Evolutionary conservation across 257 asterid genomes (phyloP).

Genomic region (Rehmannia glutinosa): DNA sequence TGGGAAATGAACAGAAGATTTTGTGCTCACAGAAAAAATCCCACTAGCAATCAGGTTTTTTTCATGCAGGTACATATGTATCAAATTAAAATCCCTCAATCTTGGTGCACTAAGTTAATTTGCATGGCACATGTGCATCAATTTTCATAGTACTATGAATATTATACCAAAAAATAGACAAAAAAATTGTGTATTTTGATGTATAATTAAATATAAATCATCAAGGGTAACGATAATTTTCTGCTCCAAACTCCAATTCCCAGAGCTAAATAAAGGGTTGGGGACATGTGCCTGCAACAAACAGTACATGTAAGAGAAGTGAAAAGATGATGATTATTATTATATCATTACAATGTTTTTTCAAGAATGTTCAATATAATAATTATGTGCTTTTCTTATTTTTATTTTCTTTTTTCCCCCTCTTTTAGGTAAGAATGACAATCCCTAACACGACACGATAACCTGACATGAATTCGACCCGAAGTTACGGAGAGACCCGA

Average conservation of each 20-base stretch:
- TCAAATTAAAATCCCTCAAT: no score
- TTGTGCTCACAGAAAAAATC: slow-evolving; percentile 30
- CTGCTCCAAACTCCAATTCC: slow-evolving; percentile 10
- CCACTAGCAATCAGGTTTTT: slow-evolving; percentile 7
- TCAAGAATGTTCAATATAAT: slow-evolving; percentile 40
- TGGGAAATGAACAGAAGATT: slow-evolving; percentile 38
- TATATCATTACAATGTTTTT: slow-evolving; percentile 62
- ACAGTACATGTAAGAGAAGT: slow-evolving; percentile 45
- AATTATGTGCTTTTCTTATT: not conserved
- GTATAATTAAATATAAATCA: slow-evolving; percentile 17
- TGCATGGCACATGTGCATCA: slow-evolving; percentile 38
- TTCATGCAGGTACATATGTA: not conserved
- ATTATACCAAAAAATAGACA: slow-evolving; percentile 20
- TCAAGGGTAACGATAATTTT: not conserved
- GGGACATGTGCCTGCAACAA: slow-evolving; percentile 70
- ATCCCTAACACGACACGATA: no score
- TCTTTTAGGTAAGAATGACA: not conserved
- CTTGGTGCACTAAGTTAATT: no score
- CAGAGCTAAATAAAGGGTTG: slow-evolving; percentile 19
- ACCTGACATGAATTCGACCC: no score
- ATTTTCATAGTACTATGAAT: not conserved
- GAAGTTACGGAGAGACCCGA: no score
- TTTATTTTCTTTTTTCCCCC: not conserved
- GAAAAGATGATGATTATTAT: slow-evolving; percentile 71
- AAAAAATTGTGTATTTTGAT: slow-evolving; percentile 46